Evolutionary conservation across 768 basidiomycete genomes (phyloP), one percentile per base, ranked within the genome.

Genomic region (Galerina sulciceps): DNA sequence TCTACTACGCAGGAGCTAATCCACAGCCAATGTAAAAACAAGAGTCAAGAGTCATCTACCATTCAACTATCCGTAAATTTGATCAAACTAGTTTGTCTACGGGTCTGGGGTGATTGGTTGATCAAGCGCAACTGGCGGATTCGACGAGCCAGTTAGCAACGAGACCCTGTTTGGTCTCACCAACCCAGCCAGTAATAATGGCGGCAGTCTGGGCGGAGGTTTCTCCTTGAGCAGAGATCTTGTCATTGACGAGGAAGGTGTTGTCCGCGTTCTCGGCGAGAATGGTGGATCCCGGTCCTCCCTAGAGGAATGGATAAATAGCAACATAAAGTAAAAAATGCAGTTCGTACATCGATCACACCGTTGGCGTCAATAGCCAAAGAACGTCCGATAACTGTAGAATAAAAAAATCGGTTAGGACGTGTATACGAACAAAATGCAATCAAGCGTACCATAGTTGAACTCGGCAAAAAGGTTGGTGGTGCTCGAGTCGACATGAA

Each of bases 121-220:
- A 31, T 47, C 22, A 55, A 36, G 43, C 50, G 43, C 49, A 58
- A 11, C 23, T 36, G 15, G 44, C 55, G 15, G 55, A 47, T n/a
- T 49, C 34, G 36, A 57, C 55, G 22, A 57, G 22, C 55, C 55
- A 57, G 22, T 57, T 57, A 13, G 55, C 45, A 10, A 26, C 45
- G 9, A 49, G 18, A 17, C 57, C 57, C 1, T 26, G 17, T 26
- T 44, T 18, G 17, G 57, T 58, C 13, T 42, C 37, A 2, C 57
- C 57, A n/a, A 53, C 57, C 49, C 49, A 58, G 34, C 57, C 50
- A 26, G 42, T 43, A 34, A 58, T 48, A 22, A 52, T 43, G 26
- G 57, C 49, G 18, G 57, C 50, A 23, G 57, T 58, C 43, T 58
- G 17, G 10, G 57, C 50, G 18, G 49, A 38, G 40, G 57, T 58